Conservation (phyloP, 805 yeast species). For the Teunomyces atbi region DNA sequence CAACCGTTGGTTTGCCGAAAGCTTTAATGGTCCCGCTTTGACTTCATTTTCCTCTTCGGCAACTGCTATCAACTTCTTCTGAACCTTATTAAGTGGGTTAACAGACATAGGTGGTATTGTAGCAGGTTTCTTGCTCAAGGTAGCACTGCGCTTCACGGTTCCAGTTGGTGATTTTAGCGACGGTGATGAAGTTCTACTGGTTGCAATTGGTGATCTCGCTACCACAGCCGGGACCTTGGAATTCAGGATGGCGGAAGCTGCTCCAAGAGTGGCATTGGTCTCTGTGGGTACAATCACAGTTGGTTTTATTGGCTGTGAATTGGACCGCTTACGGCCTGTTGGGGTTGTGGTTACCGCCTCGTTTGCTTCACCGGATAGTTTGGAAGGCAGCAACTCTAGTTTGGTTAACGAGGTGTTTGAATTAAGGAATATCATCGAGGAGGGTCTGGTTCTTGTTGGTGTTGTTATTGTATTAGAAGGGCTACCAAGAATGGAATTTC, state of each 20-base stretch:
- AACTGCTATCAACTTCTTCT: conserved; percentile 16
- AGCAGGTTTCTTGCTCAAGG: conserved; percentile 8
- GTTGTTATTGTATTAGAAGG: conserved; percentile 2
- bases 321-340: conserved; percentile 31
- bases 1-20: conserved; percentile 39
- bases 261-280: conserved; percentile 27
- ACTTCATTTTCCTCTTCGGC: conserved; percentile 17
- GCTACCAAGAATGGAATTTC: conserved; percentile 11
- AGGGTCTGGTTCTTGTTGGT: conserved; percentile 18
- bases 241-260: conserved; percentile 30
- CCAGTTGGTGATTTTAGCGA: conserved; percentile 19
- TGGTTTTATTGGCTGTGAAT: conserved; percentile 31
- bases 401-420: conserved; percentile 16
- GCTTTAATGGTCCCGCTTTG: conserved; percentile 8
- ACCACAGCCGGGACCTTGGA: neutral
- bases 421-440: conserved; percentile 25
- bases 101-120: neutral
- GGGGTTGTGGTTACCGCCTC: conserved; percentile 10
- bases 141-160: conserved; percentile 13
- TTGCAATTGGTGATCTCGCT: neutral
- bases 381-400: conserved; percentile 8
- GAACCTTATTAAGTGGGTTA: conserved; percentile 9
- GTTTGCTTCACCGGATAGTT: neutral
- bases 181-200: conserved; percentile 10
- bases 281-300: neutral